Evolutionary conservation across 2,329 filamentous ascomycete species (phyloP).

Genomic region (Tolypocladium capitatum): DNA sequence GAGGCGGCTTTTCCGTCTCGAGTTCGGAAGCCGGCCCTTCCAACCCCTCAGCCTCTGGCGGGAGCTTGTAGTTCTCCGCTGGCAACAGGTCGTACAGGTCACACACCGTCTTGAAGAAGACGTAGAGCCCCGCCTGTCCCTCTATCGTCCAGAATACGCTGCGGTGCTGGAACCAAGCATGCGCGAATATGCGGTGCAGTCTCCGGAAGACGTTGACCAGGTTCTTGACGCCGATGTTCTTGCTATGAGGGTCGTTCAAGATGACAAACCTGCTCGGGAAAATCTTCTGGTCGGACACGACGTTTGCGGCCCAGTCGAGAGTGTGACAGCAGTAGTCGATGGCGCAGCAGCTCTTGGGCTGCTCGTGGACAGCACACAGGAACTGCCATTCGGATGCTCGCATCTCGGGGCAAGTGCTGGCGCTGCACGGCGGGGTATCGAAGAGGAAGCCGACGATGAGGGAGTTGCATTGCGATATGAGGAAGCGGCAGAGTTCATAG

Average conservation of each 20-base stretch:
- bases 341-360: slow-evolving; percentile 91
- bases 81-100: slow-evolving; percentile 83
- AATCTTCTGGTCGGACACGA: slow-evolving; percentile 85
- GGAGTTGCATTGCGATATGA: slow-evolving; percentile 87
- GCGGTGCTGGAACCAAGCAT: slow-evolving; percentile 96
- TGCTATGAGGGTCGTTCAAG: slow-evolving; percentile 42
- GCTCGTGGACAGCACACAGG: slow-evolving; percentile 91
- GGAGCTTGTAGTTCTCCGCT: slow-evolving; percentile 90
- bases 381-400: slow-evolving; percentile 98
- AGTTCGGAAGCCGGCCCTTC: slow-evolving; percentile 35
- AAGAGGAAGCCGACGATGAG: slow-evolving; percentile 88
- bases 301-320: slow-evolving; percentile 92
- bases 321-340: slow-evolving; percentile 99
- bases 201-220: slow-evolving; percentile 90
- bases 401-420: slow-evolving; percentile 91
- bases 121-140: slow-evolving; percentile 77
- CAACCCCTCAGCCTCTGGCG: slow-evolving; percentile 79
- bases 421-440: slow-evolving; percentile 78
- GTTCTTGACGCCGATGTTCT: slow-evolving; percentile 59
- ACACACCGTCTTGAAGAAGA: slow-evolving; percentile 95
- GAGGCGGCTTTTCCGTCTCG: slow-evolving; percentile 25
- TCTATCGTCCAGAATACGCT: slow-evolving; percentile 94
- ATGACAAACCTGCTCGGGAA: slow-evolving; percentile 74
- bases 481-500: slow-evolving; percentile 92
- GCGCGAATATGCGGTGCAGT: slow-evolving; percentile 91